phyloP scores from a whole-genome alignment of 306 rosid genomes.

The Gynostemma pentaphyllum region DNA sequence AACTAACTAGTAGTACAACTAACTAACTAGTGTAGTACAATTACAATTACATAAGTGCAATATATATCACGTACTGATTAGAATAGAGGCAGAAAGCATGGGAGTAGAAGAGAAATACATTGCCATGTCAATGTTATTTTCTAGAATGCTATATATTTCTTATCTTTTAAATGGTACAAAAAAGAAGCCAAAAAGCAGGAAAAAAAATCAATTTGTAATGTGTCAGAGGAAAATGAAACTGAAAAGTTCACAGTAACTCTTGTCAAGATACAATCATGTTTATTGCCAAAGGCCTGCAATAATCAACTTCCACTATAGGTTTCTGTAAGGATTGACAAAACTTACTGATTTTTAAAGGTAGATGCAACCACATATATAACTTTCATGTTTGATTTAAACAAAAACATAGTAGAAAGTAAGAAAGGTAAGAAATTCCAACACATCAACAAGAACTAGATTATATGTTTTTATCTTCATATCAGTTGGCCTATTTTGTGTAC shows the following conservation, averaged over 20 bases:
- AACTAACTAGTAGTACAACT: no score
- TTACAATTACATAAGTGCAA: no score
- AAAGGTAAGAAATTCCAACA: constrained; percentile 11
- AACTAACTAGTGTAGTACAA: no score
- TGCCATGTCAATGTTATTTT: not conserved
- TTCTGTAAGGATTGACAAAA: no score
- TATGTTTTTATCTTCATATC: constrained; percentile 48
- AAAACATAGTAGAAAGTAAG: not conserved
- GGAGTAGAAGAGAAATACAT: not conserved
- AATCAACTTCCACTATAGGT: no score
- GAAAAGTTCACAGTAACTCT: not conserved
- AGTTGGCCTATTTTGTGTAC: constrained; percentile 48
- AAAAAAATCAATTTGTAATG: not conserved
- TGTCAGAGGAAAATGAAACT: not conserved
- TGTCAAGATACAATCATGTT: not conserved
- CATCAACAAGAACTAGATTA: constrained; percentile 47
- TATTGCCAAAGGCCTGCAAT: no score
- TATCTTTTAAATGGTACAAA: not conserved
- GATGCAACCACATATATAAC: no score
- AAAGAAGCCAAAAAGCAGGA: not conserved
- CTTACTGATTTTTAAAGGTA: no score
- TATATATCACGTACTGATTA: not conserved
- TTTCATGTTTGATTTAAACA: not conserved
- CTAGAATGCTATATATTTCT: not conserved
- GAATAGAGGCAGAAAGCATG: not conserved